A percentile compares a stretch with the other conserved stretches of the same genome.
These are phyloP conservation scores for Ophiocordyceps sinensis DNA, from an alignment of 2,329 filamentous ascomycete genomes.

Conservation along the genomic window DNA sequence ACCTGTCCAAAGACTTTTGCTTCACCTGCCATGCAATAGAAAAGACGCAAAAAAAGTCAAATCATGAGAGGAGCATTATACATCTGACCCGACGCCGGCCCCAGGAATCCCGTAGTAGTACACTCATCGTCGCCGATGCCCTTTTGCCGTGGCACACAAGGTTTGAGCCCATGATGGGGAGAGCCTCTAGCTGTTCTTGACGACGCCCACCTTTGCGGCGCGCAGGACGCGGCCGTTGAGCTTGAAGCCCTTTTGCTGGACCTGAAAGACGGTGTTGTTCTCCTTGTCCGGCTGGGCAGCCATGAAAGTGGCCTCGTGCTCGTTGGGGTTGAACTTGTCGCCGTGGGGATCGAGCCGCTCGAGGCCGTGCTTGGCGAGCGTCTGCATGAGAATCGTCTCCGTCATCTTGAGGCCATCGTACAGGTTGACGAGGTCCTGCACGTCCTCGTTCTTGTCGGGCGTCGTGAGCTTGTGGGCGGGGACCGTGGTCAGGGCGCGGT, in stretches of 20 bases:
- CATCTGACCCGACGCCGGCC: conserved; percentile 22
- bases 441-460: conserved; percentile 32
- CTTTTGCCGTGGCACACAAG: neutral
- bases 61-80: conserved; percentile 34
- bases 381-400: conserved; percentile 71
- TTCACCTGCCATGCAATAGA: conserved; percentile 12
- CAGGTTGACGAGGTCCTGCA: conserved; percentile 63
- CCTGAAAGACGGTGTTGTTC: conserved; percentile 78
- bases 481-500: conserved; percentile 75
- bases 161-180: neutral
- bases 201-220: conserved; percentile 90
- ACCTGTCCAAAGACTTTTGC: conserved; percentile 5
- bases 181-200: conserved; percentile 53
- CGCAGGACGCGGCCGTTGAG: conserved; percentile 82
- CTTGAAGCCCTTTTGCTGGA: conserved; percentile 90
- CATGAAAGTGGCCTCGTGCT: conserved; percentile 95
- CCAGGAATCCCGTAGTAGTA: conserved; percentile 6
- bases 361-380: conserved; percentile 85
- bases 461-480: conserved; percentile 55
- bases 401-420: conserved; percentile 94
- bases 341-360: conserved; percentile 73
- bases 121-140: neutral
- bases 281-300: conserved; percentile 76
- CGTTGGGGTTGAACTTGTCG: conserved; percentile 90
- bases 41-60: conserved; percentile 5